phyloP scores from a whole-genome alignment of 2,329 filamentous ascomycete species.

The Knoxdaviesia capensis region DNA sequence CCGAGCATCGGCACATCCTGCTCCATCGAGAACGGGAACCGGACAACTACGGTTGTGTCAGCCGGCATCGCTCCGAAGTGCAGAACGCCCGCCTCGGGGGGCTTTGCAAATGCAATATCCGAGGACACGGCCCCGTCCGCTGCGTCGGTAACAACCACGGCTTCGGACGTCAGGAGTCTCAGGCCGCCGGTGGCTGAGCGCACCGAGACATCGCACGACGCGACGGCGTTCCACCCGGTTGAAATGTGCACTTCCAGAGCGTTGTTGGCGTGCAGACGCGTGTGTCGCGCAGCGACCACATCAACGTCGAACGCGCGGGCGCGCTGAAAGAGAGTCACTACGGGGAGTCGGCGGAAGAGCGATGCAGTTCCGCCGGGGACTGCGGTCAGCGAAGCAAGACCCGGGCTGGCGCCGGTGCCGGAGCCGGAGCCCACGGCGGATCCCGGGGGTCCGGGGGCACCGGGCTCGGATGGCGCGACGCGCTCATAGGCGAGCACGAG shows the following conservation, averaged over 20 bases:
- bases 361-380: too few relatives aligned
- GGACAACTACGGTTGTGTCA: constrained; percentile 31
- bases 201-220: constrained; percentile 37
- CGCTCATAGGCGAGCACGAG: constrained; percentile 46
- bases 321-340: constrained; percentile 55
- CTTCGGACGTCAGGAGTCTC: constrained; percentile 39
- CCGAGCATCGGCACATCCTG: constrained; percentile 51
- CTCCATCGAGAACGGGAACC: constrained; percentile 69
- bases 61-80: constrained; percentile 24
- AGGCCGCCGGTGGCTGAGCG: constrained; percentile 46
- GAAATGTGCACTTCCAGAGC: constrained; percentile 54
- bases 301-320: constrained; percentile 46
- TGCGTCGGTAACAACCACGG: constrained; percentile 22
- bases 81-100: constrained; percentile 32
- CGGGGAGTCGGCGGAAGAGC: constrained; percentile 18
- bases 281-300: constrained; percentile 44
- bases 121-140: constrained; percentile 6
- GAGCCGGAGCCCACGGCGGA: too few relatives aligned
- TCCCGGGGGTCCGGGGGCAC: too few relatives aligned
- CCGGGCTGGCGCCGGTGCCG: too few relatives aligned
- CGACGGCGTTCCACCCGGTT: constrained; percentile 55
- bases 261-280: constrained; percentile 63
- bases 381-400: too few relatives aligned
- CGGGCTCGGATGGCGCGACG: constrained; percentile 11
- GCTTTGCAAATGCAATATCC: constrained; percentile 19